A percentile compares a stretch with the other conserved stretches of the same genome.
Conservation (phyloP, 176 grass and related monocot genomes). For the Rhynchospora pubera region DNA sequence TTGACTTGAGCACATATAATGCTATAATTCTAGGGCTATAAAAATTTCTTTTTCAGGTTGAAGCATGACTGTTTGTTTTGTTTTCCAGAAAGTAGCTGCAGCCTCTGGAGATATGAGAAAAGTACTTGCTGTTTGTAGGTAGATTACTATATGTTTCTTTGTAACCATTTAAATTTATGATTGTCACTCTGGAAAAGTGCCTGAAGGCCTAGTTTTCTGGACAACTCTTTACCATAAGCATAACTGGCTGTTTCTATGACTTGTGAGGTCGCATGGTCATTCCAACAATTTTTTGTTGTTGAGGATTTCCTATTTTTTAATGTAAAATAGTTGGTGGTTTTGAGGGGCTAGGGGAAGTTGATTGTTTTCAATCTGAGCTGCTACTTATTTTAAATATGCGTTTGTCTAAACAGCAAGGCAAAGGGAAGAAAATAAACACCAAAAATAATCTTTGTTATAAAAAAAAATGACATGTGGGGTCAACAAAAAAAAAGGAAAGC, state of each 20-base stretch:
- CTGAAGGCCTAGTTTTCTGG: too few relatives aligned
- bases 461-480: not conserved
- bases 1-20: not conserved
- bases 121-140: conserved; percentile 88
- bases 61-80: not conserved
- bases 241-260: too few relatives aligned
- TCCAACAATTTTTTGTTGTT: too few relatives aligned
- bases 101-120: conserved; percentile 94
- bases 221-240: too few relatives aligned
- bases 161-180: not conserved
- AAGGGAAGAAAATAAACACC: not conserved
- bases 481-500: not conserved
- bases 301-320: too few relatives aligned
- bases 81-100: conserved; percentile 74
- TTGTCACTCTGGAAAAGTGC: too few relatives aligned
- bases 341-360: too few relatives aligned
- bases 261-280: too few relatives aligned
- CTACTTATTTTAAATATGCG: too few relatives aligned
- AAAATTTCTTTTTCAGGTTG: not conserved
- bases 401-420: too few relatives aligned
- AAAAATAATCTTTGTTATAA: not conserved
- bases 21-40: not conserved
- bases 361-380: too few relatives aligned
- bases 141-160: conserved; percentile 23
- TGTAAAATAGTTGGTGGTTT: too few relatives aligned